Base-by-base conservation (phyloP, 768 basidiomycete species). In the Suillus placidus region DNA sequence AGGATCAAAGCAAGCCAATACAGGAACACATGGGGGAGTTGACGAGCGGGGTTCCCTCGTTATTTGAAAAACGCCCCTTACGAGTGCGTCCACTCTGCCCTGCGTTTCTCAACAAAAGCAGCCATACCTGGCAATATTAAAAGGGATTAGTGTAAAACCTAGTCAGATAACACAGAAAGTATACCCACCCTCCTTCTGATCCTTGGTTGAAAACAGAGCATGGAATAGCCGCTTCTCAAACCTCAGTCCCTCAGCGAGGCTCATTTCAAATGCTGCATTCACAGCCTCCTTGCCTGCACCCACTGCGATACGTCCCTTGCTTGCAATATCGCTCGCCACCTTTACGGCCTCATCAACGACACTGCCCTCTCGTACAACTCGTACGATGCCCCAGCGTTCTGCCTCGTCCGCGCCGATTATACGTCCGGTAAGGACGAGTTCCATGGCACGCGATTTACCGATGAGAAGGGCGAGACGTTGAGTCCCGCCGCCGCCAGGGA, bases 401-500 rank as follows among this genome's bases (percentile, higher is more conserved):
- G 97, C 97, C 71, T 97, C 93, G 64, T 86, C 79, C 1, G 96
- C 97, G 60, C 83, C 79, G 72, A 97, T 85, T 67, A 80, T 90
- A 40, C 93, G 87, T 4, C 97, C 96, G 0, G 96, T 97, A 56
- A 98, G 83, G 52, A 93, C 86, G 77, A 98, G 80, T 74, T 99
- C 97, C 97, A 98, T 99, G 18, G 95, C 85, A 68, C 93, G 87
- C 10, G 94, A 93, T 79, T 97, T 98, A 52, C 97, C 97, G 68
- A 98, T 85, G 12, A 90, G 84, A 67, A 83, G 87, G 16, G 92
- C 87, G 62, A 99, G 87, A 51, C 96, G 91, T 73, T 99, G 96
- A 2, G 95, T 94, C 6, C 96, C 96, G 37, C 96, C 97, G 10
- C 91, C 94, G 4, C 96, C 96, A 18, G 96, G 95, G 73, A 98